phyloP scores from a whole-genome alignment of 2,329 filamentous ascomycete species.

The Cladosporium sp. region DNA sequence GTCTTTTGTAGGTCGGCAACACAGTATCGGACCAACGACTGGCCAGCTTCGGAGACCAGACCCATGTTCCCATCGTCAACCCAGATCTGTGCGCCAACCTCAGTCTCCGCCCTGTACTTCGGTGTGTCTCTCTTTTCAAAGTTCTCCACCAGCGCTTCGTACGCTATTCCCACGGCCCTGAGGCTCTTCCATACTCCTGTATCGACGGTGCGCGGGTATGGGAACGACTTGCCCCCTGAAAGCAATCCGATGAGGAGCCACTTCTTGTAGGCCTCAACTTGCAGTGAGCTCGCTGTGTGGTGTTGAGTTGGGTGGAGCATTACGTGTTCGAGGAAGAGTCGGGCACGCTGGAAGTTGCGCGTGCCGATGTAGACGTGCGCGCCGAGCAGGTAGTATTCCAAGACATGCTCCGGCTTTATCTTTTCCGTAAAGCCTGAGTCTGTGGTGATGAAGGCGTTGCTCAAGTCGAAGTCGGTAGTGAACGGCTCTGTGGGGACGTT shows the following conservation, averaged over 20 bases:
- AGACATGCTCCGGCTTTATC: slow-evolving; percentile 55
- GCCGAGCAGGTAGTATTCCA: slow-evolving; percentile 55
- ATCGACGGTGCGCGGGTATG: slow-evolving; percentile 59
- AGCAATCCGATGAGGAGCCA: slow-evolving; percentile 80
- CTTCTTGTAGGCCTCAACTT: slow-evolving; percentile 89
- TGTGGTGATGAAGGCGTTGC: slow-evolving; percentile 60
- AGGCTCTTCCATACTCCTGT: slow-evolving; percentile 57
- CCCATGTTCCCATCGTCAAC: slow-evolving; percentile 68
- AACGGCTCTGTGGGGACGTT: slow-evolving; percentile 42
- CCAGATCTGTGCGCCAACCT: slow-evolving; percentile 53
- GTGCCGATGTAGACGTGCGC: slow-evolving; percentile 50
- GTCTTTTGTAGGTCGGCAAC: slow-evolving; percentile 71
- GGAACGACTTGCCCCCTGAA: slow-evolving; percentile 60
- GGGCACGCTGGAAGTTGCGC: slow-evolving; percentile 45
- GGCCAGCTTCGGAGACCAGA: slow-evolving; percentile 68
- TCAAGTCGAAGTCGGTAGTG: slow-evolving; percentile 44
- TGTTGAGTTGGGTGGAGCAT: slow-evolving; percentile 67
- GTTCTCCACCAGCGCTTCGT: slow-evolving; percentile 66
- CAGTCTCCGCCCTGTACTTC: slow-evolving; percentile 64
- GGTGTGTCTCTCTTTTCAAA: slow-evolving; percentile 63
- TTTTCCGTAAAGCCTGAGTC: slow-evolving; percentile 58
- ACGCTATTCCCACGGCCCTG: slow-evolving; percentile 63
- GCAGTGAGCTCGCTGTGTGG: slow-evolving; percentile 67
- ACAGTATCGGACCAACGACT: slow-evolving; percentile 73
- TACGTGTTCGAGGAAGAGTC: slow-evolving; percentile 49